Conservation (phyloP, 768 basidiomycete species). For the Clitopilus passeckerianus region DNA sequence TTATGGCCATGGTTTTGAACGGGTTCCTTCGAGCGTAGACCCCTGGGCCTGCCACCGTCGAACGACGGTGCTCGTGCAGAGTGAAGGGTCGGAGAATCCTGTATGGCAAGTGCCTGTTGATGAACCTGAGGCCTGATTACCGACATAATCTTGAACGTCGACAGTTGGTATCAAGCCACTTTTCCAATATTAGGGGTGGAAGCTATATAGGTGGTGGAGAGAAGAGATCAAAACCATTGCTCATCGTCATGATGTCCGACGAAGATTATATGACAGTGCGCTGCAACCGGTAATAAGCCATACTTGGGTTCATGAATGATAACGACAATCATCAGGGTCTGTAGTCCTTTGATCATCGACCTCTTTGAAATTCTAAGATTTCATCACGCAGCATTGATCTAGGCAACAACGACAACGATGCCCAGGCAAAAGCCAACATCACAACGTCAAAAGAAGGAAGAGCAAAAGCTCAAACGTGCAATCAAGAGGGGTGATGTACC, state of each 20-base stretch:
- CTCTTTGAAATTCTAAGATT: neutral
- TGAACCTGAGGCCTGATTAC: conserved; percentile 1
- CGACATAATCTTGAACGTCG: neutral
- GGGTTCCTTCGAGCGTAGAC: conserved; percentile 49
- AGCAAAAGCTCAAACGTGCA: conserved; percentile 76
- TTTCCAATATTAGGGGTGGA: neutral
- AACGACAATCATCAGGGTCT: neutral
- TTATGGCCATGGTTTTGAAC: conserved; percentile 53
- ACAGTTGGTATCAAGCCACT: neutral
- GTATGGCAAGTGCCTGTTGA: conserved; percentile 13
- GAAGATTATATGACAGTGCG: neutral
- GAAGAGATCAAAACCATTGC: neutral
- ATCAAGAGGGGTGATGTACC: conserved; percentile 74
- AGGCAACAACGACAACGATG: conserved; percentile 17
- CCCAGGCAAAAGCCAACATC: conserved; percentile 52
- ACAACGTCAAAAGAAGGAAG: conserved; percentile 64
- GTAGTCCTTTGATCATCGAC: neutral
- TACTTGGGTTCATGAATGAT: neutral
- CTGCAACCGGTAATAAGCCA: neutral
- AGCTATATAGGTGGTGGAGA: neutral
- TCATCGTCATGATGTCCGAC: conserved; percentile 5
- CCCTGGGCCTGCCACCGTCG: conserved; percentile 27
- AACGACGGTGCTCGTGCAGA: conserved; percentile 15
- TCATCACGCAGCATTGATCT: neutral
- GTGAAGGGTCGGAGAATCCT: conserved; percentile 14